phyloP scores from a whole-genome alignment of 106 monocot species.

The Xerophyta viscosa region DNA sequence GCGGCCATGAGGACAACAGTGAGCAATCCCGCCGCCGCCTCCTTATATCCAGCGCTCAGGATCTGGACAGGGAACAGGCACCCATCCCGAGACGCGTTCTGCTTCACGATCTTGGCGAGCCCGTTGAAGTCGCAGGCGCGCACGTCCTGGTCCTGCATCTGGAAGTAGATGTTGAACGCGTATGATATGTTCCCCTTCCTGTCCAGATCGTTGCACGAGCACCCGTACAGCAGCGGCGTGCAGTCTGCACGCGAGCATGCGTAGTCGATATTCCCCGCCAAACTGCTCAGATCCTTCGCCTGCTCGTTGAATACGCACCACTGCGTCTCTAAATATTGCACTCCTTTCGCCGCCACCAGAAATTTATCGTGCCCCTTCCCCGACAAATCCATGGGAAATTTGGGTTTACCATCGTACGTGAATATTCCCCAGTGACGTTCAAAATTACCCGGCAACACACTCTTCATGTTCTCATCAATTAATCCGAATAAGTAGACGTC shows the following conservation, averaged over 20 bases:
- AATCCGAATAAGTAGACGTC: conserved; percentile 75
- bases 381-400: conserved; percentile 72
- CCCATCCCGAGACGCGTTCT: conserved; percentile 30
- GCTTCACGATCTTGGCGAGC: conserved; percentile 30
- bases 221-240: conserved; percentile 37
- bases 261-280: conserved; percentile 43
- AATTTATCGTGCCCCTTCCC: conserved; percentile 31
- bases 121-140: conserved; percentile 68
- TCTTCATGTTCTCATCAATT: conserved; percentile 84
- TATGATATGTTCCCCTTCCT: conserved; percentile 26
- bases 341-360: conserved; percentile 28
- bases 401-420: conserved; percentile 66
- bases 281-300: conserved; percentile 1
- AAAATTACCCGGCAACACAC: conserved; percentile 65
- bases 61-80: conserved; percentile 64
- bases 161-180: conserved; percentile 73
- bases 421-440: conserved; percentile 97
- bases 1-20: too few relatives aligned
- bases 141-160: conserved; percentile 78
- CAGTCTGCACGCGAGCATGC: conserved; percentile 59
- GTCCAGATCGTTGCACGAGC: conserved; percentile 31
- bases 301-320: conserved; percentile 53
- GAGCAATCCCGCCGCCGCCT: neutral
- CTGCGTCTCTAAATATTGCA: conserved; percentile 36
- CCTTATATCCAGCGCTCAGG: conserved; percentile 23